phyloP scores from a whole-genome alignment of 768 basidiomycete species.

The Mycena albidolilacea region DNA sequence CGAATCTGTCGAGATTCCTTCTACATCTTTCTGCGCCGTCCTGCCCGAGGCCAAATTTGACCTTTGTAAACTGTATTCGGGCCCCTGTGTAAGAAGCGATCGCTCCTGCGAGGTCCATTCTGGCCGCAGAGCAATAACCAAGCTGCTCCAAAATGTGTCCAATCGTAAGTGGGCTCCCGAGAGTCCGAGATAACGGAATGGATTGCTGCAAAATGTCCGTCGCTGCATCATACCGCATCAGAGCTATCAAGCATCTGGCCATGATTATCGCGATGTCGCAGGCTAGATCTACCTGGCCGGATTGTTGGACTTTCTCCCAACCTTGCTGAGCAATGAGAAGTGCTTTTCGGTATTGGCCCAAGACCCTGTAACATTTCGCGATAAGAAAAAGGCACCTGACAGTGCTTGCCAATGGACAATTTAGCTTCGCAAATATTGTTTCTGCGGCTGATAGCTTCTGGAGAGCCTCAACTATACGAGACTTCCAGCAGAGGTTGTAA shows the following conservation, averaged over 20 bases:
- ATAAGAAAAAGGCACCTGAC: conserved; percentile 27
- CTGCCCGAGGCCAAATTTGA: background rate
- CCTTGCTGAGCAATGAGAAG: conserved; percentile 5
- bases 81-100: conserved; percentile 24
- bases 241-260: background rate
- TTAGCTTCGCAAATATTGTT: conserved; percentile 21
- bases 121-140: conserved; percentile 25
- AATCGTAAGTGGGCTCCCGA: conserved; percentile 4
- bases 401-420: conserved; percentile 20
- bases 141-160: conserved; percentile 32
- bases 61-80: conserved; percentile 16
- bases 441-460: conserved; percentile 21
- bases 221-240: background rate
- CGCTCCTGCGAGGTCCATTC: conserved; percentile 23
- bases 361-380: background rate
- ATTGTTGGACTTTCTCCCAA: background rate
- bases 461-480: background rate
- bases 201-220: background rate
- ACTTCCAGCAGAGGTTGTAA: conserved; percentile 1
- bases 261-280: background rate
- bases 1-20: background rate
- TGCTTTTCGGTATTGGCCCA: conserved; percentile 12
- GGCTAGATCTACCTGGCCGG: background rate
- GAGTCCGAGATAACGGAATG: background rate
- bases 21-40: background rate